Evolutionary conservation across 306 rosid species (phyloP), one percentile per base, ranked within the genome.

Genomic region (Sesbania bispinosa): DNA sequence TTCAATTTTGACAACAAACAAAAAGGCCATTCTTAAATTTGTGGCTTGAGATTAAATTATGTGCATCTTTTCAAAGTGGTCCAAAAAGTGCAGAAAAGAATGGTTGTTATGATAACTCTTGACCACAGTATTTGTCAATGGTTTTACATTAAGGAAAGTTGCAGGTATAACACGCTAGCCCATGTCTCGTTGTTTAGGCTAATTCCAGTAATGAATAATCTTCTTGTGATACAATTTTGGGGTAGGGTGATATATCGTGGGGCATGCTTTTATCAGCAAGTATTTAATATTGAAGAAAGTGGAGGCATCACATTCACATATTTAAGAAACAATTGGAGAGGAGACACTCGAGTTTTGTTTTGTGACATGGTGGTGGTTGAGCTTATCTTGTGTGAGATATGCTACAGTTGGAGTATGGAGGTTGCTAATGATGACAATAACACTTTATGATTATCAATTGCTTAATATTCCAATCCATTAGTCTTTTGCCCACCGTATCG

Each of bases 231-330:
- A 47, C 60, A n/a, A n/a, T n/a, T n/a, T n/a, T n/a, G n/a, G 38
- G 45, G 39, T 47, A 47, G 20, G 60, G 72, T 33, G 50, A 64
- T n/a, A n/a, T n/a, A n/a, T n/a, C 69, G 81, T 79, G 90, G 82
- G 87, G 32, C 47, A 42, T 50, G 75, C 21, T 32, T 76, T 73
- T 61, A 46, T 24, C 71, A 52, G 69, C 60, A 13, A 74, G 58
- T 58, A 47, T 77, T 75, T n/a, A 43, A 51, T 63, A 62, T 67
- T 55, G 26, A 61, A 77, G 74, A 65, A 55, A 82, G 83, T 75
- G 81, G 85, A 67, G 39, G 62, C 42, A 69, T 26, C 69, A 16
- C 6, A 69, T 52, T 66, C 79, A 73, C 65, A 63, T 48, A 29
- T 53, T 41, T 39, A 65, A 47, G 32, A 73, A 62, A 59, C 67